phyloP scores from a whole-genome alignment of 1,139 yeast genomes.

The Kluyveromyces marxianus region DNA sequence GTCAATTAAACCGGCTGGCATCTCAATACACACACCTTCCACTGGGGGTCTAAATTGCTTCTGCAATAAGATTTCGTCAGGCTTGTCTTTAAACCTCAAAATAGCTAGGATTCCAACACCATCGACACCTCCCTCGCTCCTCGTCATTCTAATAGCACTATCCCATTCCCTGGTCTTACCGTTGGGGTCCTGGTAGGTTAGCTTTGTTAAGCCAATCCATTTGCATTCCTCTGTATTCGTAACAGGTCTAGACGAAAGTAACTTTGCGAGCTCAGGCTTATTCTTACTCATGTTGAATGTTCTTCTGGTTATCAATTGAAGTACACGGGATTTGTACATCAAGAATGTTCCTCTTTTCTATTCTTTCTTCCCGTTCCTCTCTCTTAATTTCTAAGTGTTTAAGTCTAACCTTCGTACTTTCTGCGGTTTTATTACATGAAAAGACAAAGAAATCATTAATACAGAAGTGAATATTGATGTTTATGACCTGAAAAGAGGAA shows the following conservation, averaged over 20 bases:
- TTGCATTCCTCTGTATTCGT: slow-evolving; percentile 38
- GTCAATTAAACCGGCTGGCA: slow-evolving; percentile 93
- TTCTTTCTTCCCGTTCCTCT: not conserved
- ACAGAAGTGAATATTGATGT: slow-evolving; percentile 1
- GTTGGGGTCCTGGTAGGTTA: slow-evolving; percentile 62
- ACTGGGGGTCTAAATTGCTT: slow-evolving; percentile 93
- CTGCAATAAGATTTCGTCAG: slow-evolving; percentile 58
- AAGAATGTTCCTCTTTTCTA: not conserved
- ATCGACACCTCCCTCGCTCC: slow-evolving; percentile 59
- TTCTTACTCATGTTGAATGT: slow-evolving; percentile 17
- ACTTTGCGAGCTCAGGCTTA: slow-evolving; percentile 34
- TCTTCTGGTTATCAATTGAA: not conserved
- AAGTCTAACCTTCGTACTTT: not conserved
- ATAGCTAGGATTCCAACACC: slow-evolving; percentile 86
- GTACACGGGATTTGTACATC: not conserved
- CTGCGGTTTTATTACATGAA: not conserved
- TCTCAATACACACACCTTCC: slow-evolving; percentile 77
- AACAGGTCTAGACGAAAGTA: slow-evolving; percentile 31
- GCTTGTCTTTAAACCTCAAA: slow-evolving; percentile 42
- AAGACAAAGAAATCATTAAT: not conserved
- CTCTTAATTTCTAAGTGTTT: too few relatives aligned
- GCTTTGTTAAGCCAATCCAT: slow-evolving; percentile 55
- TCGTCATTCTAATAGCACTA: slow-evolving; percentile 76
- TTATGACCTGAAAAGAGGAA: slow-evolving; percentile 36
- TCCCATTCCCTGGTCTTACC: slow-evolving; percentile 73